Evolutionary conservation across 352 stramenopile genomes (phyloP).

Genomic region (Phytophthora sojae): DNA sequence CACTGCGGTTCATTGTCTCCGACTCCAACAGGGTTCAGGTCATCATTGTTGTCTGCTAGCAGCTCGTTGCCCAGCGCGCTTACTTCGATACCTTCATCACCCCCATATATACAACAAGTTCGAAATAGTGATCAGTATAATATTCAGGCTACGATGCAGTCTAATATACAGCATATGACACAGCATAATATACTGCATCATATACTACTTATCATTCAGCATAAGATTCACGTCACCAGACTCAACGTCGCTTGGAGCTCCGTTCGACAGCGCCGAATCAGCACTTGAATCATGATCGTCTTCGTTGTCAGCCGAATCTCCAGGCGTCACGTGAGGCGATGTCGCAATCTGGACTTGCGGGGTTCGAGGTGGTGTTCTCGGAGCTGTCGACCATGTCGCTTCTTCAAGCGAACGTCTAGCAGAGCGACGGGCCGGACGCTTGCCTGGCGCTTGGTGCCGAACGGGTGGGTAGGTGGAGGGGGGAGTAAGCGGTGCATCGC

Average conservation of each 20-base stretch:
- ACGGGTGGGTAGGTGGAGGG: too few species aligned
- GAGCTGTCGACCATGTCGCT: background rate
- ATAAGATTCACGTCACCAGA: conserved; percentile 7
- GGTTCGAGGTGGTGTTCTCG: background rate
- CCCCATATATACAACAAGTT: background rate
- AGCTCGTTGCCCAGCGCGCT: background rate
- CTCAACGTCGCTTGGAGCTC: background rate
- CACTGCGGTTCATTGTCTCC: background rate
- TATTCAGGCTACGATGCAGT: conserved; percentile 1
- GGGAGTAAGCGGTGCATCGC: too few species aligned
- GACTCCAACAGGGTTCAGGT: conserved; percentile 3
- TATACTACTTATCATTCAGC: conserved; percentile 15
- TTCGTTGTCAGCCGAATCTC: background rate
- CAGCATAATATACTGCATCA: conserved; percentile 15
- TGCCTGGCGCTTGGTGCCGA: background rate
- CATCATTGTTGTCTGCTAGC: conserved; percentile 11
- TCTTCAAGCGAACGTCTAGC: background rate
- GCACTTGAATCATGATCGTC: background rate
- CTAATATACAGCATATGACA: conserved; percentile 12
- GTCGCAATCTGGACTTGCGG: background rate
- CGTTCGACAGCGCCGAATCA: background rate
- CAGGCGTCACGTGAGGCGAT: background rate
- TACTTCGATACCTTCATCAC: background rate
- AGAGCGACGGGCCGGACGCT: background rate
- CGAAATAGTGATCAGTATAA: background rate